Conservation (phyloP, 495 filamentous ascomycete genomes). For the Aspergillus homomorphus region DNA sequence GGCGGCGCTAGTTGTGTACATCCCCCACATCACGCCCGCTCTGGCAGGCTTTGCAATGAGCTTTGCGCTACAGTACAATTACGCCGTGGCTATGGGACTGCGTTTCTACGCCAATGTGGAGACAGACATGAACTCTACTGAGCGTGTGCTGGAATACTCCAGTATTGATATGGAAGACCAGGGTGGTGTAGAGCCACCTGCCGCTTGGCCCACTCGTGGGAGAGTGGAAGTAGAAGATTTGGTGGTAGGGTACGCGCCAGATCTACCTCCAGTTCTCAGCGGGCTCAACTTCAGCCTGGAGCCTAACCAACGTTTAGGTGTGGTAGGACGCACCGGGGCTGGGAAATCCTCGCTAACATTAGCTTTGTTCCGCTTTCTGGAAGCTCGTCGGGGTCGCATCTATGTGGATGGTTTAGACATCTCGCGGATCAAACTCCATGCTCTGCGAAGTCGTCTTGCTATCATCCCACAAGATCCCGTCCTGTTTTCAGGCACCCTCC, state of each 20-base stretch:
- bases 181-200: constrained; percentile 56
- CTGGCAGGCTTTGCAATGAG: constrained; percentile 77
- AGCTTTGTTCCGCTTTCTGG: constrained; percentile 79
- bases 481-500: constrained; percentile 81
- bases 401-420: constrained; percentile 75
- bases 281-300: constrained; percentile 68
- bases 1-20: constrained; percentile 59
- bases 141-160: constrained; percentile 79
- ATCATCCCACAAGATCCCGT: constrained; percentile 89
- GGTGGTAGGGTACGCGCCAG: constrained; percentile 70
- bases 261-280: constrained; percentile 73
- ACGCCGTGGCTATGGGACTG: constrained; percentile 44
- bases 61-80: constrained; percentile 55
- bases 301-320: constrained; percentile 71
- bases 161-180: constrained; percentile 67
- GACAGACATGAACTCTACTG: constrained; percentile 80
- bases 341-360: constrained; percentile 84
- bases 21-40: constrained; percentile 64
- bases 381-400: constrained; percentile 67
- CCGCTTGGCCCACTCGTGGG: constrained; percentile 77
- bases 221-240: constrained; percentile 70
- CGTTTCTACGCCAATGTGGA: constrained; percentile 58
- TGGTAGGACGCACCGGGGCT: constrained; percentile 83
- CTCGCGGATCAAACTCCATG: constrained; percentile 68
- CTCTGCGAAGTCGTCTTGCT: constrained; percentile 68